phyloP scores from a whole-genome alignment of 2,329 filamentous ascomycete genomes.

The Rhexocercosporidium sp. region DNA sequence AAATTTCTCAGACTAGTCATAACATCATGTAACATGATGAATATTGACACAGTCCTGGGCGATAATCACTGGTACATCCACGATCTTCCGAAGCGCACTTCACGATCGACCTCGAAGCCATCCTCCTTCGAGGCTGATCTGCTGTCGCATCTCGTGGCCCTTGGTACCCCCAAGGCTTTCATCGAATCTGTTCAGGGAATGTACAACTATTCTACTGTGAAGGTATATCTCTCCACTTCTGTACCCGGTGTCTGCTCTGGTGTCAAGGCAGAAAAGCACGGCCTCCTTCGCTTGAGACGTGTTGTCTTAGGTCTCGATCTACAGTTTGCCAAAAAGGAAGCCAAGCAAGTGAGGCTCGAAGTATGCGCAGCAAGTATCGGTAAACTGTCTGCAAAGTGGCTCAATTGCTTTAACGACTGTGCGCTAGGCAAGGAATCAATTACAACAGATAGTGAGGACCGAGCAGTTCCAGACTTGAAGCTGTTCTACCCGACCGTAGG shows the following conservation, averaged over 20 bases:
- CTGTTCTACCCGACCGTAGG: slow-evolving; percentile 25
- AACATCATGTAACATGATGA: slow-evolving; percentile 28
- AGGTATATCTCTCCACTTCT: slow-evolving; percentile 24
- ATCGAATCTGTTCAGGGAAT: slow-evolving; percentile 20
- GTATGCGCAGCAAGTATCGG: slow-evolving; percentile 25
- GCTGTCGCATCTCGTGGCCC: slow-evolving; percentile 22
- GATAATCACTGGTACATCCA: slow-evolving; percentile 29
- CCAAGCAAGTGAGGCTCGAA: slow-evolving; percentile 16
- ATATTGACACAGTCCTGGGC: slow-evolving; percentile 23
- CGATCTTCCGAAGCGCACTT: slow-evolving; percentile 20
- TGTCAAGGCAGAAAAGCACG: slow-evolving; percentile 24
- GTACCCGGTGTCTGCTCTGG: slow-evolving; percentile 20
- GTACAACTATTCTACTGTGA: slow-evolving; percentile 22
- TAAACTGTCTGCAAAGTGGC: slow-evolving; percentile 20
- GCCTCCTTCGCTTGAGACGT: slow-evolving; percentile 23
- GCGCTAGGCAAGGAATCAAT: slow-evolving; percentile 17
- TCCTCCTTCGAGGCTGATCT: slow-evolving; percentile 19
- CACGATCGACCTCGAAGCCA: not conserved
- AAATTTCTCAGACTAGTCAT: slow-evolving; percentile 22
- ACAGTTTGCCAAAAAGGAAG: not conserved
- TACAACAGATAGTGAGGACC: slow-evolving; percentile 1
- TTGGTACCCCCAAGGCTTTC: slow-evolving; percentile 18
- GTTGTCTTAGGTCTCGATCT: slow-evolving; percentile 19
- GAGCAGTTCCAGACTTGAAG: slow-evolving; percentile 19
- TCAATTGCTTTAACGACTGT: slow-evolving; percentile 22